Evolutionary conservation across 352 stramenopile genomes (phyloP), one percentile per base, ranked within the genome.

Genomic region (Globisporangium perplexum): DNA sequence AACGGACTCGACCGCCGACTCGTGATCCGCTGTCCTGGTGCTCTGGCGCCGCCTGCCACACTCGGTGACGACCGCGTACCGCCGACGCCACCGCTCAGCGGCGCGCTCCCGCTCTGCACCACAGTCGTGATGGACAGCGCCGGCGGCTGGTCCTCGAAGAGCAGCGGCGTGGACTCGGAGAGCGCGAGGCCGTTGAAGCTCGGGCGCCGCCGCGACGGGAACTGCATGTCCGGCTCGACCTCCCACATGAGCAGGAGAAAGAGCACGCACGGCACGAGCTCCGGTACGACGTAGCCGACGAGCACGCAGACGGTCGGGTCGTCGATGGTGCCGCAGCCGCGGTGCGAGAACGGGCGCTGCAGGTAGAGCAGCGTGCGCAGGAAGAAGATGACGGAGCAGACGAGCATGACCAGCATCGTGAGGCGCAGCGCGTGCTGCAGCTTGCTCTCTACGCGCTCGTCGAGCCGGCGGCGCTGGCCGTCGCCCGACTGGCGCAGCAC

Each of bases 191-290:
- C 59, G 28, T 68, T 74, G 23, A 77, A 68, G 38, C 73, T 86
- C 33, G 78, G 70, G 33, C 72, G 78, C 22, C 77, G 58, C 4
- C 72, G 60, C 1, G 77, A 75, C 30, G 74, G 75, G 42, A 91
- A 73, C 53, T 85, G 71, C 31, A 90, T 59, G 39, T 80, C 71
- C 14, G 83, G 80, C 47, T 94, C 81, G 30, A 92, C 81, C 28
- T 94, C 74, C 79, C 79, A 90, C 83, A 94, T 92, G n/a, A 94
- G 62, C 44, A 88, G 62, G 1, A 94, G 58, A 54, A 94, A 94
- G n/a, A 92, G 62, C 42, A 65, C 60, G 53, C 77, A 86, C 0
- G 83, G 81, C 24, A 92, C 61, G 45, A 90, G 67, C 60, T 94
- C 83, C 0, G 81, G 79, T 0, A 94, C 62, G 5, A 65, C 72